Conservation (phyloP, 2,329 filamentous ascomycete species). For the Neofusicoccum sp. region DNA sequence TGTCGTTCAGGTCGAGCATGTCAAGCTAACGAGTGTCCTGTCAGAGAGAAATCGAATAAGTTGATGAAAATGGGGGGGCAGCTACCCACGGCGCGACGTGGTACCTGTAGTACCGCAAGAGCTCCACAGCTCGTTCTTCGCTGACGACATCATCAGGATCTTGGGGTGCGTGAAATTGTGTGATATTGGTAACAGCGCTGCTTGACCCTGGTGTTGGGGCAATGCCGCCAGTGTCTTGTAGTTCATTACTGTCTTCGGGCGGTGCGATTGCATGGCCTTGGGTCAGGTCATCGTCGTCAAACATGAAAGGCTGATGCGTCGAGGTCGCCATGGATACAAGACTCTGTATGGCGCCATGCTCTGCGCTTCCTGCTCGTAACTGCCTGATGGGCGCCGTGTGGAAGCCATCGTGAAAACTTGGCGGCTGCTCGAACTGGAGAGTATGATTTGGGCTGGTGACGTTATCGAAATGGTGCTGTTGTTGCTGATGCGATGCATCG, state of each 20-base stretch:
- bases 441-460: not conserved
- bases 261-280: not conserved
- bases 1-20: constrained; percentile 57
- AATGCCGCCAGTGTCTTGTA: not conserved
- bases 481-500: not conserved
- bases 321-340: constrained; percentile 1
- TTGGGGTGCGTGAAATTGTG: not conserved
- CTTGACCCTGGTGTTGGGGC: not conserved
- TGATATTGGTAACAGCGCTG: not conserved
- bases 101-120: constrained; percentile 49
- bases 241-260: not conserved
- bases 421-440: not conserved
- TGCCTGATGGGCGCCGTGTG: not conserved
- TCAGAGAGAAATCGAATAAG: constrained; percentile 3
- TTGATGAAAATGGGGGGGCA: not conserved
- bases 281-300: constrained; percentile 29
- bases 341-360: constrained; percentile 8
- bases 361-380: not conserved
- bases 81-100: constrained; percentile 57
- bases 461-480: too few relatives aligned
- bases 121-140: constrained; percentile 38
- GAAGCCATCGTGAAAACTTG: not conserved
- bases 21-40: constrained; percentile 48
- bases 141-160: not conserved
- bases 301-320: constrained; percentile 28